phyloP scores from a whole-genome alignment of 768 basidiomycete species.

The Tulasnella sp. region DNA sequence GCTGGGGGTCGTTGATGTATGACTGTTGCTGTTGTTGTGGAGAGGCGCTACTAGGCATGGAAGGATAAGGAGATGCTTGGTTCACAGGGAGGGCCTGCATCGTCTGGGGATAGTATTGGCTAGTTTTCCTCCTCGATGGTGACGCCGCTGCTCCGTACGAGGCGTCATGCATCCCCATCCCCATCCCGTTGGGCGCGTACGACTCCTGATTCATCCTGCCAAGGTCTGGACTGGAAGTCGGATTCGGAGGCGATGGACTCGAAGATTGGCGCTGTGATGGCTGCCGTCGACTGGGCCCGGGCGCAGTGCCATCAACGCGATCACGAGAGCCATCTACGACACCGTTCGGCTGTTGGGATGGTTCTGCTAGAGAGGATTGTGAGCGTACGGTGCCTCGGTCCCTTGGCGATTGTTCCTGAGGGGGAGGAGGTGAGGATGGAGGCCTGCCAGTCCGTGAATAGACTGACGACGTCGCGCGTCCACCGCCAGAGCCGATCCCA shows the following conservation, averaged over 20 bases:
- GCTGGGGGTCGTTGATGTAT: background rate
- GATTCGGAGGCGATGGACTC: background rate
- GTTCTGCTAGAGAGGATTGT: background rate
- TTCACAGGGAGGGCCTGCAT: background rate
- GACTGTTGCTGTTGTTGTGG: background rate
- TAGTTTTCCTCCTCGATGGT: background rate
- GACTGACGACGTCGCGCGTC: background rate
- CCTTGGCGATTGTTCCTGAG: too few relatives aligned
- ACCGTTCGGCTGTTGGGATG: too few relatives aligned
- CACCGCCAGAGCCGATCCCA: constrained; percentile 7
- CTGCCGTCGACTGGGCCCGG: constrained; percentile 1
- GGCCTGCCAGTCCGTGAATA: background rate
- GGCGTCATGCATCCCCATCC: background rate
- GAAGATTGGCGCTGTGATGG: background rate
- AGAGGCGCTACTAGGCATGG: constrained; percentile 2
- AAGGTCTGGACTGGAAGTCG: background rate
- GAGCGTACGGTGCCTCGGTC: background rate
- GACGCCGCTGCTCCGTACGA: background rate
- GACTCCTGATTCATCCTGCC: constrained; percentile 3
- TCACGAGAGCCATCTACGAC: too few relatives aligned
- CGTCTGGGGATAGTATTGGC: too few relatives aligned
- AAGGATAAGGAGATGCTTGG: constrained; percentile 4
- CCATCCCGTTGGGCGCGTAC: background rate
- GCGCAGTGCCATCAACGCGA: background rate
- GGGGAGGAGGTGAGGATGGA: constrained; percentile 3